phyloP scores from a whole-genome alignment of 306 rosid genomes.

The Urtica urens region DNA sequence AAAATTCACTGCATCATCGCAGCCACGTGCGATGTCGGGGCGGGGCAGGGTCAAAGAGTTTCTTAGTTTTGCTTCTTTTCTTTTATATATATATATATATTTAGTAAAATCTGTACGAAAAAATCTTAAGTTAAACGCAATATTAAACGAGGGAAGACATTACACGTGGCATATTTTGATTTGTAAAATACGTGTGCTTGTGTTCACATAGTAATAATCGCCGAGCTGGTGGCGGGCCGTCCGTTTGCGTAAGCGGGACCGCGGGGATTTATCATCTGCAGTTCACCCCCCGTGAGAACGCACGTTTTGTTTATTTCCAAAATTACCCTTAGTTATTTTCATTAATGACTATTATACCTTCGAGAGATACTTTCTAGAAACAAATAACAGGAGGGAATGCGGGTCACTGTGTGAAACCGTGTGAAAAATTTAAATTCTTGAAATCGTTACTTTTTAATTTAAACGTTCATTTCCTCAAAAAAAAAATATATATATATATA shows the following conservation, averaged over 20 bases:
- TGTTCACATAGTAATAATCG: background rate
- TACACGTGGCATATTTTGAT: slow-evolving; percentile 6
- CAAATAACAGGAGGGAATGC: no score
- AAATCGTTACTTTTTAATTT: no score
- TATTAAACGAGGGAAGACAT: background rate
- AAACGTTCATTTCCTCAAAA: no score
- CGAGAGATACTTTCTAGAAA: no score
- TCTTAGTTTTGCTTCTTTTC: background rate
- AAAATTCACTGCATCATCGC: slow-evolving; percentile 15
- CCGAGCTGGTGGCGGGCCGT: slow-evolving; percentile 3
- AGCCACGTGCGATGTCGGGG: slow-evolving; percentile 31
- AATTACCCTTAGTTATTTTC: background rate
- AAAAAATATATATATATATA: no score
- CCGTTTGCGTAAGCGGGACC: slow-evolving; percentile 5
- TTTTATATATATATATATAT: background rate
- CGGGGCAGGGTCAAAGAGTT: background rate
- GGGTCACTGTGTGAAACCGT: no score
- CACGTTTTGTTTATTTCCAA: background rate
- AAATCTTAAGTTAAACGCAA: background rate
- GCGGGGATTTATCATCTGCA: background rate
- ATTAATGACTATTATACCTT: background rate
- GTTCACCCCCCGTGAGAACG: background rate
- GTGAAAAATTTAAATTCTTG: no score
- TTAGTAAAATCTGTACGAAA: background rate
- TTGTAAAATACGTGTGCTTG: slow-evolving; percentile 9